Percentiles rank a stretch among this genome's conserved stretches.
These are phyloP conservation scores for Aspergillus ochraceoroseus DNA, from an alignment of 2,329 filamentous ascomycete genomes.

Conservation along the genomic window DNA sequence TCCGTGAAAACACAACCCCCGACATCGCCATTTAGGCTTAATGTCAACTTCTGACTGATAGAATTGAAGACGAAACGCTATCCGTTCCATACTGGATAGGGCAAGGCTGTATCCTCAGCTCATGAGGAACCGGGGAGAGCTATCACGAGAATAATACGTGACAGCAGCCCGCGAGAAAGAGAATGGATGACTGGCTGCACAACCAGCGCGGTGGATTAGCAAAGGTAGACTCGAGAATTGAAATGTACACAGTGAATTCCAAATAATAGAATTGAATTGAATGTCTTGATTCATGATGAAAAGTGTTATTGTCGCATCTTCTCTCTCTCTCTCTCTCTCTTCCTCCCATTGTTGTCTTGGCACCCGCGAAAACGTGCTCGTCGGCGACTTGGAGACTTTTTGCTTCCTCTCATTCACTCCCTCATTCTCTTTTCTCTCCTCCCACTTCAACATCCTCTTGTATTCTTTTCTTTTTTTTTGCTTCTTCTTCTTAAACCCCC, in stretches of 20 bases:
- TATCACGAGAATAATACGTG: too few species aligned
- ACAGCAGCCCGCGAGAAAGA: too few species aligned
- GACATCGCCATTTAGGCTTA: too few species aligned
- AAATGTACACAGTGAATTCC: slow-evolving; percentile 10
- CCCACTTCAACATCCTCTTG: slow-evolving; percentile 11
- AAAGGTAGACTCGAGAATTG: background rate
- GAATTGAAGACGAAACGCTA: too few species aligned
- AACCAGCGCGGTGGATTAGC: too few species aligned
- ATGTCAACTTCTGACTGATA: too few species aligned
- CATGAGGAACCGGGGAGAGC: too few species aligned
- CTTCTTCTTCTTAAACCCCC: slow-evolving; percentile 5
- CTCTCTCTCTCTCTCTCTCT: slow-evolving; percentile 7
- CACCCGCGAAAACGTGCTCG: slow-evolving; percentile 19
- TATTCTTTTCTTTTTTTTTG: slow-evolving; percentile 12
- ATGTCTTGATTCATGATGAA: slow-evolving; percentile 9
- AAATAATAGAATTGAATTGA: slow-evolving; percentile 10
- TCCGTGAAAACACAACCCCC: too few species aligned
- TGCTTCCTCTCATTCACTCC: slow-evolving; percentile 12
- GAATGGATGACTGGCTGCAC: too few species aligned
- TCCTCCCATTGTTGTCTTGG: slow-evolving; percentile 14
- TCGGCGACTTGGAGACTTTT: slow-evolving; percentile 16
- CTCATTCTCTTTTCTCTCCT: slow-evolving; percentile 12
- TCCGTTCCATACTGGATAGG: too few species aligned
- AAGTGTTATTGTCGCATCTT: slow-evolving; percentile 2
- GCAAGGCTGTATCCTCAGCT: too few species aligned